Evolutionary conservation across 495 filamentous ascomycete species (phyloP).

Genomic region (Choiromyces venosus): DNA sequence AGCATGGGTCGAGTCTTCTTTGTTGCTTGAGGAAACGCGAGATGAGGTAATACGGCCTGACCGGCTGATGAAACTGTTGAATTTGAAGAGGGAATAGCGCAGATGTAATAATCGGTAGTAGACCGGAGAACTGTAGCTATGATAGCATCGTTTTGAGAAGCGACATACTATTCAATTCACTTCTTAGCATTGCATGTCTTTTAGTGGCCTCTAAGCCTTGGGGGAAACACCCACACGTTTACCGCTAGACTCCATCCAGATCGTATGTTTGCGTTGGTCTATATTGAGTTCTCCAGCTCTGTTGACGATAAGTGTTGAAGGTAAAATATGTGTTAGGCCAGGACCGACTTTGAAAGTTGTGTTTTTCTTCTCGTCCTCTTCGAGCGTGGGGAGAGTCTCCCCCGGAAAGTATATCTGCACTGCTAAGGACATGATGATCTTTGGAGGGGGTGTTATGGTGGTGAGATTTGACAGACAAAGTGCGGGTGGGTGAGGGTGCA

Average conservation of each 20-base stretch:
- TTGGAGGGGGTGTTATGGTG: not conserved
- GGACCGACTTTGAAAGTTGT: constrained; percentile 75
- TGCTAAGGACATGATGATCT: not conserved
- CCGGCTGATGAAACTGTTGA: constrained; percentile 61
- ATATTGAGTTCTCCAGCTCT: constrained; percentile 72
- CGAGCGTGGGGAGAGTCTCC: constrained; percentile 64
- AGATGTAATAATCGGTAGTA: constrained; percentile 68
- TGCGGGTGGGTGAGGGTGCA: not conserved
- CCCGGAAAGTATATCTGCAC: constrained; percentile 57
- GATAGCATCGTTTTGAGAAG: constrained; percentile 69
- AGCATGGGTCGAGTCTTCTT: constrained; percentile 86
- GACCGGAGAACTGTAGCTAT: constrained; percentile 77
- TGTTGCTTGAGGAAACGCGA: constrained; percentile 84
- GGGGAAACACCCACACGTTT: constrained; percentile 51
- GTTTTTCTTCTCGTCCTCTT: constrained; percentile 57
- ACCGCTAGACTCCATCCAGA: constrained; percentile 67
- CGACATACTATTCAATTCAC: constrained; percentile 63
- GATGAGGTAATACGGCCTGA: constrained; percentile 70
- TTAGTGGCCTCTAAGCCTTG: not conserved
- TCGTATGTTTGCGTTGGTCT: constrained; percentile 69
- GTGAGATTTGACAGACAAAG: not conserved
- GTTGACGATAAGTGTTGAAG: constrained; percentile 63
- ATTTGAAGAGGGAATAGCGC: constrained; percentile 51
- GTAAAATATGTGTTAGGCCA: constrained; percentile 69
- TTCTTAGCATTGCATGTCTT: constrained; percentile 44